Percentiles rank a stretch among this genome's conserved stretches.
These are phyloP conservation scores for Phytophthora niederhauseri DNA, from an alignment of 352 stramenopile species.

Conservation along the genomic window DNA sequence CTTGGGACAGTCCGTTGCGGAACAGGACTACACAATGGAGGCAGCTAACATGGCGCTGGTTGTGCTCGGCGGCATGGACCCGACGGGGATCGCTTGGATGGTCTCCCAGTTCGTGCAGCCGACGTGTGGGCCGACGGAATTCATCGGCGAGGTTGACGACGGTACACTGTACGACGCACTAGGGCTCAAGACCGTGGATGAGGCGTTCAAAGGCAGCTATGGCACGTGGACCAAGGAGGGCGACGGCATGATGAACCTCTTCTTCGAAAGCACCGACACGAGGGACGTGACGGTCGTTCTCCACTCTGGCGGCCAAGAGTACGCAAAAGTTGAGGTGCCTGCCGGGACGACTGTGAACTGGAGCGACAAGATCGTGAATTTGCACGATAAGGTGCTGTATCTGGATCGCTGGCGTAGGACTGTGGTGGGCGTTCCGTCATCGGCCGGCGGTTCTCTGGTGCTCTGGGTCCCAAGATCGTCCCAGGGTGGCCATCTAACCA, in stretches of 20 bases:
- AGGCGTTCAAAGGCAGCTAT: slow-evolving; percentile 44
- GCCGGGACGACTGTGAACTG: slow-evolving; percentile 22
- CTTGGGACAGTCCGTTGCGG: slow-evolving; percentile 18
- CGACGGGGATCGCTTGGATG: slow-evolving; percentile 46
- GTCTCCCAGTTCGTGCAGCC: slow-evolving; percentile 49
- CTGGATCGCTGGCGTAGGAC: slow-evolving; percentile 54
- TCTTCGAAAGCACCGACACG: slow-evolving; percentile 37
- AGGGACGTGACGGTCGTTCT: slow-evolving; percentile 33
- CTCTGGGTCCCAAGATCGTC: slow-evolving; percentile 50
- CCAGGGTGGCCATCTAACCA: slow-evolving; percentile 39
- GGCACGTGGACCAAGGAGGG: slow-evolving; percentile 40
- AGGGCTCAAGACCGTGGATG: slow-evolving; percentile 31
- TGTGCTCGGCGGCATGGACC: slow-evolving; percentile 45
- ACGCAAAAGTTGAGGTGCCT: slow-evolving; percentile 20
- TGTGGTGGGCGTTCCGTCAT: slow-evolving; percentile 39
- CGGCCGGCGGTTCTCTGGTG: slow-evolving; percentile 30
- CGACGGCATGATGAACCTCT: slow-evolving; percentile 32
- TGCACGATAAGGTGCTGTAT: slow-evolving; percentile 55
- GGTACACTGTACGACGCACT: slow-evolving; percentile 37
- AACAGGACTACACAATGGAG: slow-evolving; percentile 38
- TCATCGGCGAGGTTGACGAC: slow-evolving; percentile 43
- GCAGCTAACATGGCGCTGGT: slow-evolving; percentile 38
- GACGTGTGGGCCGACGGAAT: slow-evolving; percentile 32
- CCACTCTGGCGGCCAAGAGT: slow-evolving; percentile 39
- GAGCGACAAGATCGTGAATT: slow-evolving; percentile 13